A percentile compares a stretch with the other conserved stretches of the same genome.
Evolutionary conservation across 106 monocot species (phyloP).

Genomic region (Chionographis japonica): DNA sequence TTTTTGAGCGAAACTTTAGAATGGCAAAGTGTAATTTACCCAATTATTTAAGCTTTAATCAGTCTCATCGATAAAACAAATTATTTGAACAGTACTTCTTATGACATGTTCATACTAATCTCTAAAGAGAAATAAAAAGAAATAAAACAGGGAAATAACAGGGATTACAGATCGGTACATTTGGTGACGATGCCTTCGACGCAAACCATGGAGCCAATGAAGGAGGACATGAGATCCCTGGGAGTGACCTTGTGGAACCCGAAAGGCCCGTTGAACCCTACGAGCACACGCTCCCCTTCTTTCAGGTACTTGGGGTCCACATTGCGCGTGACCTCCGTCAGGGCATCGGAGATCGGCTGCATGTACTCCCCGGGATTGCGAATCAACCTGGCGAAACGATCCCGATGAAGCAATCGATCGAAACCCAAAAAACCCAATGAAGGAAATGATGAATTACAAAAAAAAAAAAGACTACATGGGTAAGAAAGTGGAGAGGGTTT

Average conservation of each 20-base stretch:
- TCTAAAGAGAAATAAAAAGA: background rate
- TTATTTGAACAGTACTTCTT: background rate
- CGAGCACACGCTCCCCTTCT: conserved; percentile 83
- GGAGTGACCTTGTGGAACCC: conserved; percentile 95
- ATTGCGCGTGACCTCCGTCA: conserved; percentile 62
- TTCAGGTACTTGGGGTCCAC: conserved; percentile 67
- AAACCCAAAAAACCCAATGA: background rate
- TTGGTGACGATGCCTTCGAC: conserved; percentile 98
- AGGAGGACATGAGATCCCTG: conserved; percentile 94
- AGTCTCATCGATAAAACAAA: too few species aligned
- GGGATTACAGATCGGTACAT: conserved; percentile 38
- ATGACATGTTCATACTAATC: background rate
- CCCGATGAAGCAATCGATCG: background rate
- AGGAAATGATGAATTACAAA: too few species aligned
- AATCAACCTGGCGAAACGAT: conserved; percentile 64
- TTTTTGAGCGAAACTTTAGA: too few species aligned
- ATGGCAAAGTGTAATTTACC: too few species aligned
- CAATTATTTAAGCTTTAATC: too few species aligned
- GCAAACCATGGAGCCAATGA: conserved; percentile 96
- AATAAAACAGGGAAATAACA: background rate
- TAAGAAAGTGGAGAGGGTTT: background rate
- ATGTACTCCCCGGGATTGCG: conserved; percentile 75
- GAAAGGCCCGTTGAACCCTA: conserved; percentile 82
- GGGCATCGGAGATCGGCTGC: conserved; percentile 79
- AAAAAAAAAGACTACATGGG: too few species aligned